These are phyloP conservation scores for Begonia loranthoides DNA, from an alignment of 306 rosid genomes.

Conservation along the genomic window DNA sequence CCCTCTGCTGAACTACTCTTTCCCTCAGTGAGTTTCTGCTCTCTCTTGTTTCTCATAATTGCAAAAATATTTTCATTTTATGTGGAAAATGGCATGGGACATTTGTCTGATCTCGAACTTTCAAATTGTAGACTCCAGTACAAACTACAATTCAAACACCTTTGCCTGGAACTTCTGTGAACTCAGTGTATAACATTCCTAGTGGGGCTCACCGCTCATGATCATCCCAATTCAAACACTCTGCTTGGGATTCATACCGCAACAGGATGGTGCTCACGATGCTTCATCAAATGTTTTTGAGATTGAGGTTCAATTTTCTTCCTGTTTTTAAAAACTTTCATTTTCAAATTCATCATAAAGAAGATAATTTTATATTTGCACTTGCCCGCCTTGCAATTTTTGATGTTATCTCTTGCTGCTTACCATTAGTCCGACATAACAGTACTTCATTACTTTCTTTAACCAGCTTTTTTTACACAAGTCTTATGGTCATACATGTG, in stretches of 20 bases:
- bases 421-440: no score
- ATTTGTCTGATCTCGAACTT: not conserved
- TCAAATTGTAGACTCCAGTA: constrained; percentile 44
- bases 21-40: constrained; percentile 67
- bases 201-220: constrained; percentile 80
- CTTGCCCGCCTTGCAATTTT: no score
- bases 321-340: not conserved
- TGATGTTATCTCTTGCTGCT: no score
- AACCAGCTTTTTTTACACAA: no score
- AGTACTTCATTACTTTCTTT: no score
- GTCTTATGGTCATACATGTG: no score
- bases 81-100: no score
- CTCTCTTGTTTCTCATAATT: not conserved
- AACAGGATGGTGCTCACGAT: constrained; percentile 36
- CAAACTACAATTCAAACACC: constrained; percentile 95
- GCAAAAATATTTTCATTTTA: no score
- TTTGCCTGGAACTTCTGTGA: constrained; percentile 67
- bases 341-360: no score
- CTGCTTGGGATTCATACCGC: constrained; percentile 64
- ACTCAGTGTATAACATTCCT: constrained; percentile 55
- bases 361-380: no score
- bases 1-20: constrained; percentile 92
- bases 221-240: constrained; percentile 36
- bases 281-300: not conserved
- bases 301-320: not conserved